A percentile compares a stretch with the other conserved stretches of the same genome.
Evolutionary conservation across 192 early-diverging fungal species (phyloP).

Genomic region (Umbelopsis isabellina): DNA sequence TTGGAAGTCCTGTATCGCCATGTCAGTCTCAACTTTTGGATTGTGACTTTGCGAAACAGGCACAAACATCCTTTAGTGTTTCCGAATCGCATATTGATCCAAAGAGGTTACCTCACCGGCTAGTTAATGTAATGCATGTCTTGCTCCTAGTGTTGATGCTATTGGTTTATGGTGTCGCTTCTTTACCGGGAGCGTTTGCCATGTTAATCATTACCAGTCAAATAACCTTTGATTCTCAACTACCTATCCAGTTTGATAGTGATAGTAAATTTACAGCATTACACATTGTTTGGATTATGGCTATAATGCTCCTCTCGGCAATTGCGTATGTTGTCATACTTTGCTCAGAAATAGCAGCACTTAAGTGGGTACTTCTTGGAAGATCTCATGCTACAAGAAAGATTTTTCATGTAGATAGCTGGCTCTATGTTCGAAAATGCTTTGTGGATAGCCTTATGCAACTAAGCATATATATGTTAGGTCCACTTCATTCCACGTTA

Average conservation of each 20-base stretch:
- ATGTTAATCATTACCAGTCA: neutral
- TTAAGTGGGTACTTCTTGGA: slow-evolving; percentile 1
- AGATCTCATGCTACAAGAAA: neutral
- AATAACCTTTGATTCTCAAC: neutral
- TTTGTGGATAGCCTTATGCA: slow-evolving; percentile 6
- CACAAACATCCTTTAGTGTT: neutral
- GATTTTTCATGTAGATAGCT: neutral
- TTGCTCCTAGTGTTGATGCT: no score
- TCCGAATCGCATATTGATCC: neutral
- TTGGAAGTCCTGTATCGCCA: neutral
- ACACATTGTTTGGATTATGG: neutral
- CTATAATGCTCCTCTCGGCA: neutral
- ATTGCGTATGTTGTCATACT: neutral
- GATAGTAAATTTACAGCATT: neutral
- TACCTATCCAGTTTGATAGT: neutral
- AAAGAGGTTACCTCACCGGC: neutral
- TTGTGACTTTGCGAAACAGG: neutral
- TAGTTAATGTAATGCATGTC: neutral
- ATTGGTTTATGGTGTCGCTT: neutral
- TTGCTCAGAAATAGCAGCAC: neutral
- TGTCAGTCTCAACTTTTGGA: neutral
- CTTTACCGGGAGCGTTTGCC: neutral
- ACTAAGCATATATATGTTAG: neutral
- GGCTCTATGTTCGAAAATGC: neutral
- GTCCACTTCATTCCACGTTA: neutral